phyloP scores from a whole-genome alignment of 2,329 filamentous ascomycete species.

The Phialophora expanda region DNA sequence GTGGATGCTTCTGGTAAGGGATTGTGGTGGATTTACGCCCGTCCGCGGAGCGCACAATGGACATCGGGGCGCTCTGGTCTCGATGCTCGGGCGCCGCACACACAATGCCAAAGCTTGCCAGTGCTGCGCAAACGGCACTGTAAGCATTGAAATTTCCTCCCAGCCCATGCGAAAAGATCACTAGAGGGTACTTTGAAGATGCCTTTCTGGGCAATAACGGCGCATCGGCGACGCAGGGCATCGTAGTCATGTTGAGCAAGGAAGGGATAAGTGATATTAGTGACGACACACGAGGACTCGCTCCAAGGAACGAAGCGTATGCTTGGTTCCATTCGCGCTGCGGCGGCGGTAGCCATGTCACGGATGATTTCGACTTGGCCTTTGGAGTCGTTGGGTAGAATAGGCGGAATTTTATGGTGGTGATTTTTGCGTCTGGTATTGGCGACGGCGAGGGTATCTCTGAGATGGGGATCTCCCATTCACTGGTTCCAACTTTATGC shows the following conservation, averaged over 20 bases:
- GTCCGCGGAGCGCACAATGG: slow-evolving; percentile 65
- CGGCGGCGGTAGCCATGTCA: slow-evolving; percentile 78
- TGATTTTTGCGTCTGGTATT: slow-evolving; percentile 62
- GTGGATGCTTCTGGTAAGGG: slow-evolving; percentile 54
- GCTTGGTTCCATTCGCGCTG: slow-evolving; percentile 75
- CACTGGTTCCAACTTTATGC: slow-evolving; percentile 77
- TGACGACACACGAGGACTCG: slow-evolving; percentile 42
- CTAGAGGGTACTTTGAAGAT: slow-evolving; percentile 72
- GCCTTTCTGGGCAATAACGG: slow-evolving; percentile 59
- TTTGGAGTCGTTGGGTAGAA: slow-evolving; percentile 72
- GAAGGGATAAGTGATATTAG: slow-evolving; percentile 36
- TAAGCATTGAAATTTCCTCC: slow-evolving; percentile 83
- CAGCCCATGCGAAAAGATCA: slow-evolving; percentile 85
- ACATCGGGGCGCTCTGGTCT: slow-evolving; percentile 78
- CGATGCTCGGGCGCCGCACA: slow-evolving; percentile 83
- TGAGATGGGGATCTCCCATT: slow-evolving; percentile 75
- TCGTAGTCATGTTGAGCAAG: slow-evolving; percentile 40
- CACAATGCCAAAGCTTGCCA: slow-evolving; percentile 80
- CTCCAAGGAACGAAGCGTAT: slow-evolving; percentile 77
- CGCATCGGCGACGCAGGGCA: slow-evolving; percentile 51
- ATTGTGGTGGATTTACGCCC: slow-evolving; percentile 48
- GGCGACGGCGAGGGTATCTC: slow-evolving; percentile 57
- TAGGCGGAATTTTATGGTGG: slow-evolving; percentile 78
- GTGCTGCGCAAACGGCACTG: slow-evolving; percentile 77
- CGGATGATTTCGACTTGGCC: slow-evolving; percentile 55